Evolutionary conservation across 2,329 filamentous ascomycete genomes (phyloP), one percentile per base, ranked within the genome.

Genomic region (Colletotrichum ledebouriae): DNA sequence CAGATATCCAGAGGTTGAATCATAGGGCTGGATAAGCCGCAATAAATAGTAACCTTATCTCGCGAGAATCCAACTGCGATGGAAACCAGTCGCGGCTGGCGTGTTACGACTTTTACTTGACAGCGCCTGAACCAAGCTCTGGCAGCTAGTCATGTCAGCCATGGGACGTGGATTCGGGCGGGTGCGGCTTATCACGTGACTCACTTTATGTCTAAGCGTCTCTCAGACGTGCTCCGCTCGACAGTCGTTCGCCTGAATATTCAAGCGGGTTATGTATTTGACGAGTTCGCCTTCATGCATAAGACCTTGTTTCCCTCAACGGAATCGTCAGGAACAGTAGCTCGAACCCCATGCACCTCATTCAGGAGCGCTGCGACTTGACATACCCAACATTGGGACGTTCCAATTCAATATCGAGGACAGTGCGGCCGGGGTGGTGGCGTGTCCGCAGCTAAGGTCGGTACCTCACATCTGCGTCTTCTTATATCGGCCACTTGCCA

Each of bases 261-360:
- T 67, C 63, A 62, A 37, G 37, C 58, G 63, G 63, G 63, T 65
- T 61, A 65, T 50, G 55, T 65, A 65, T 65, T 49, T 68, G 61
- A 50, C 65, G 61, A 49, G 52, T 64, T 42, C 47, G 39, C 49
- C 55, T 50, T 65, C 42, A 55, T 59, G 22, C 65, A 47, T 64
- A 41, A 42, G 41, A 59, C 47, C 42, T 49, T 59, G 47, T 55
- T 29, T 64, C 47, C 25, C 41, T 42, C 60, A 49, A 68, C 65
- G 49, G 12, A 56, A 42, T 50, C 59, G 53, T 59, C 61, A 65
- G 47, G 61, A 59, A 68, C 61, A 56, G 42, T 55, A 68, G 41
- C 29, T n/a, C 33, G n/a, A 46, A 41, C 59, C 34, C 47, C 49
- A 65, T 68, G 47, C 61, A 59, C 47, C 46, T 59, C 22, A 34